Evolutionary conservation across 192 early-diverging fungal genomes (phyloP).

Genomic region (Dispira parvispora): DNA sequence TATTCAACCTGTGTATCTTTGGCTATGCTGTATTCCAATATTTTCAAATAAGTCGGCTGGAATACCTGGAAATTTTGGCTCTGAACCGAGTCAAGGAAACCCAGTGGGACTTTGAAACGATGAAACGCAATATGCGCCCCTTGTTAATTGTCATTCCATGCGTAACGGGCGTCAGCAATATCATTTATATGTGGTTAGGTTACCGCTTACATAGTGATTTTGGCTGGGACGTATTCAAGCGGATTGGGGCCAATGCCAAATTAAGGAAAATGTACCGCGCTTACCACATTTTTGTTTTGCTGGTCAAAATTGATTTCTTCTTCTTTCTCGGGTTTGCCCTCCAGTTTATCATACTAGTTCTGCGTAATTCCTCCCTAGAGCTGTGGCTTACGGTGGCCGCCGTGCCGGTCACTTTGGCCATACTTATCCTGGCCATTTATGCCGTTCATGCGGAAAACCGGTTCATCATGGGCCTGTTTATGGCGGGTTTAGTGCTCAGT

Average conservation of each 20-base stretch:
- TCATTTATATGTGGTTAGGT: constrained; percentile 31
- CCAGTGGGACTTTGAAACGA: neutral
- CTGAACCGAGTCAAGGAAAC: constrained; percentile 11
- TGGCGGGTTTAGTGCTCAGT: constrained; percentile 37
- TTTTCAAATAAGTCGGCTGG: constrained; percentile 29
- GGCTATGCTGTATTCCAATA: constrained; percentile 54
- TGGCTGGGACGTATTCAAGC: constrained; percentile 51
- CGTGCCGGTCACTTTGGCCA: constrained; percentile 34
- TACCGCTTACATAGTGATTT: constrained; percentile 37
- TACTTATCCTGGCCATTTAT: constrained; percentile 46
- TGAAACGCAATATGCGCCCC: constrained; percentile 15
- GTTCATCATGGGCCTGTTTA: constrained; percentile 35
- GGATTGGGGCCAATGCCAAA: constrained; percentile 42
- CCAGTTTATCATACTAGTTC: constrained; percentile 44
- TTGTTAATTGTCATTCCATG: constrained; percentile 36
- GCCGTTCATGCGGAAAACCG: constrained; percentile 50
- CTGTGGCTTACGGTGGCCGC: constrained; percentile 35
- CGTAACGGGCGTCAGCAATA: constrained; percentile 32
- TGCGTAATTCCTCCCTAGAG: constrained; percentile 24
- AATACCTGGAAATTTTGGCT: neutral
- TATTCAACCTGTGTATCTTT: constrained; percentile 50
- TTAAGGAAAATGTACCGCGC: constrained; percentile 34
- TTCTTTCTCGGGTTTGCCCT: constrained; percentile 62
- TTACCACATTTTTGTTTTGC: constrained; percentile 65
- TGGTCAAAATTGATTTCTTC: constrained; percentile 70